Evolutionary conservation across 345 rosid species (phyloP), one percentile per base, ranked within the genome.

Genomic region (Murraya paniculata): DNA sequence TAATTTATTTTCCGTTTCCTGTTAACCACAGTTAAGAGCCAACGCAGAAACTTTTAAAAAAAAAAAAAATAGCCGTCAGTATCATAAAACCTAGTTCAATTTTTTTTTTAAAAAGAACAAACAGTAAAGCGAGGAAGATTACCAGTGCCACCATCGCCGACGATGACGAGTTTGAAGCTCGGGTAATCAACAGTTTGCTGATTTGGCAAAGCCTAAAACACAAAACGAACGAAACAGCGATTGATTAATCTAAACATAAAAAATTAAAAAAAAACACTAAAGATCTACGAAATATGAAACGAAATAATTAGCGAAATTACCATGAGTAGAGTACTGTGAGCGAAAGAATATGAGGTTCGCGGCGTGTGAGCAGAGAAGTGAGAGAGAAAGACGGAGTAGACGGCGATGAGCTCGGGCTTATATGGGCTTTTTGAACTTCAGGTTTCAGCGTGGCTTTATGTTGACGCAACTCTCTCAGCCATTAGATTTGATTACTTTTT

Each of bases 81-180:
- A 24, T 1, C 14, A 18, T 21, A 22, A 53, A 60, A n/a, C 58
- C 65, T 59, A 60, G 59, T 39, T 19, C 21, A 33, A 11, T 45
- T 45, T 45, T n/a, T n/a, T n/a, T n/a, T n/a, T n/a, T n/a, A n/a
- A 45, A 45, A 59, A 35, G 45, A 58, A n/a, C 48, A 21, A 33
- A 35, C 45, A 4, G 36, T 64, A 1, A 35, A 18, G 39, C 14
- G 59, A 27, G 9, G 19, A 31, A 25, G 66, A 28, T 55, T 86
- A 95, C 99, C 98, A 41, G 99, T 95, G 62, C 98, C 99, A 7
- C 91, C 91, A 69, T 95, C 98, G 27, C 99, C 99, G 11, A 95
- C 99, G 72, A 95, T 86, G 36, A 95, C 95, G 45, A 95, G 98
- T 90, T 95, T 95, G 91, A 94, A 95, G 86, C 86, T 87, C 64